phyloP scores from a whole-genome alignment of 805 yeast species.

The Pichia rugopelliculosa region DNA sequence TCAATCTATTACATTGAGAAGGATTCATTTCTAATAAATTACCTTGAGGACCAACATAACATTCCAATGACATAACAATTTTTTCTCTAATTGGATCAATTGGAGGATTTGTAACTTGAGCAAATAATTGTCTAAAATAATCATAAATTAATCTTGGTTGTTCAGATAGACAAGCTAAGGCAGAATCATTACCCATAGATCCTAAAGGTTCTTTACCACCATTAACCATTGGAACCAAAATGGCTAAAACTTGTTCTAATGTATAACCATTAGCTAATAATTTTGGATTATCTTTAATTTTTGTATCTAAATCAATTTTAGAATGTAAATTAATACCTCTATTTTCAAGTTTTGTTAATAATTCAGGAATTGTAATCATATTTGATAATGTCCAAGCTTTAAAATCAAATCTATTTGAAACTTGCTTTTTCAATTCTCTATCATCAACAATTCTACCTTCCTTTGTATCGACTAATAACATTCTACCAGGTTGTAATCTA shows the following conservation, averaged over 20 bases:
- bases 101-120: constrained; percentile 98
- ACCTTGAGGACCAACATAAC: constrained; percentile 98
- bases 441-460: constrained; percentile 92
- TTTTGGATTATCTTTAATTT: constrained; percentile 76
- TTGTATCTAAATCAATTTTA: constrained; percentile 27
- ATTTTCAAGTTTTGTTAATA: constrained; percentile 49
- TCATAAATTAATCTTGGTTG: constrained; percentile 89
- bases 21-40: constrained; percentile 89
- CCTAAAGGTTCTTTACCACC: constrained; percentile 93
- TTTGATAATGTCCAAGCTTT: constrained; percentile 89
- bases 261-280: constrained; percentile 86
- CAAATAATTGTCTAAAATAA: constrained; percentile 92
- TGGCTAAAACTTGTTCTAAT: constrained; percentile 78
- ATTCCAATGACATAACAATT: constrained; percentile 94
- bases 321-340: constrained; percentile 27
- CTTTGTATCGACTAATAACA: constrained; percentile 90
- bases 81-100: constrained; percentile 96
- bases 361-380: constrained; percentile 75
- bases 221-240: constrained; percentile 89
- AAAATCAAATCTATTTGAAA: constrained; percentile 81
- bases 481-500: constrained; percentile 90
- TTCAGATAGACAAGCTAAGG: constrained; percentile 88
- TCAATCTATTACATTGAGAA: constrained; percentile 81
- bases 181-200: constrained; percentile 97
- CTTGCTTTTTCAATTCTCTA: constrained; percentile 71